A percentile compares a stretch with the other conserved stretches of the same genome.
Evolutionary conservation across 179 eudicot species (phyloP).

Genomic region (Heliamphora pulchella): DNA sequence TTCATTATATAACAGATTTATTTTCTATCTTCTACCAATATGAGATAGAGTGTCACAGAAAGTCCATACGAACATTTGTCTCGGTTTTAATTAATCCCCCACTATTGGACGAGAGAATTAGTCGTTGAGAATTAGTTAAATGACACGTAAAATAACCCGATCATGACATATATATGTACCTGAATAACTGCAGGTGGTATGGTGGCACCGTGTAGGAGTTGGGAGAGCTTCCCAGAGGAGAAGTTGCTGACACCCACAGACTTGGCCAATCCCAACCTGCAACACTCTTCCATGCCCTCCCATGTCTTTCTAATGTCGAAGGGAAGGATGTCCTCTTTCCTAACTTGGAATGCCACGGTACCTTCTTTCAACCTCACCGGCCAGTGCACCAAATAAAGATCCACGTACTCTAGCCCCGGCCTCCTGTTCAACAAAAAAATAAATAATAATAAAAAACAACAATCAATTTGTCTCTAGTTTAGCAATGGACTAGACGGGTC

Average conservation of each 20-base stretch:
- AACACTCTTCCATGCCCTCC: slow-evolving; percentile 28
- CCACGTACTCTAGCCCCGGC: slow-evolving; percentile 24
- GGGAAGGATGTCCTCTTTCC: slow-evolving; percentile 15
- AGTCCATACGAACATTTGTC: too few species aligned
- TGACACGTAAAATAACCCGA: too few species aligned
- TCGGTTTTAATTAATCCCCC: too few species aligned
- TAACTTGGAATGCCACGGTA: not conserved
- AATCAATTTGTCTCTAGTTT: too few species aligned
- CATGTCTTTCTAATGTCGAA: slow-evolving; percentile 20
- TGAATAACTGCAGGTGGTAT: slow-evolving; percentile 15
- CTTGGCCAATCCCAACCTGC: slow-evolving; percentile 6
- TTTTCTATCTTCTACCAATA: too few species aligned
- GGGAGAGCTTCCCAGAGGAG: slow-evolving; percentile 5
- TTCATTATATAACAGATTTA: too few species aligned
- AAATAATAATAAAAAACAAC: too few species aligned
- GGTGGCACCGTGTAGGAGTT: not conserved
- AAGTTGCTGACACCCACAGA: slow-evolving; percentile 16
- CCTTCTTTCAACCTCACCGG: slow-evolving; percentile 20
- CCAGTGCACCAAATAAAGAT: slow-evolving; percentile 28
- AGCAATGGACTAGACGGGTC: too few species aligned
- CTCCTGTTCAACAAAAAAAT: not conserved
- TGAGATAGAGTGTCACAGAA: too few species aligned
- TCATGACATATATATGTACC: not conserved
- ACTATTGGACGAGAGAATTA: too few species aligned
- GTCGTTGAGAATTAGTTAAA: too few species aligned